Evolutionary conservation across 495 filamentous ascomycete species (phyloP), one percentile per base, ranked within the genome.

Genomic region (Penicillium salamii): DNA sequence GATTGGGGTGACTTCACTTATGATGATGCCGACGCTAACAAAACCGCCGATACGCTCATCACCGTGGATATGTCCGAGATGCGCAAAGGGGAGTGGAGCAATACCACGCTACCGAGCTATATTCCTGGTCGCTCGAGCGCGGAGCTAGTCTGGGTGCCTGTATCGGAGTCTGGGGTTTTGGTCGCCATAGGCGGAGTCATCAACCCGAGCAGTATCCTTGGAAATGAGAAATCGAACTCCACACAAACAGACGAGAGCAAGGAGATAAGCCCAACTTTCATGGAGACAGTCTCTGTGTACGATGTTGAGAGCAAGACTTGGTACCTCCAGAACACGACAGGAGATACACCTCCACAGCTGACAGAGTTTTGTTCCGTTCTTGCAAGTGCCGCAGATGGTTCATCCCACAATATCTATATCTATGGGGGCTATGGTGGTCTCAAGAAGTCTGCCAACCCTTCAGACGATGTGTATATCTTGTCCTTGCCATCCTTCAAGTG

Each of bases 401-500:
- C 80, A 5, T 83, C 80, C 12, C 79, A 80, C 59, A 85, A 87
- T 54, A 86, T 90, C 46, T 90, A 89, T 59, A 84, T 85, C 50
- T 90, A 90, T 52, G 87, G 87, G 15, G 87, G 87, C 3, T 86
- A 80, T 49, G 63, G 82, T 39, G 83, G 81, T 0, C 38, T 81
- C 13, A 36, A 72, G 9, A 24, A 54, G 1, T 42, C 53, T 2
- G 24, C 58, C 9, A 50, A 53, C 9, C 77, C 72, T 32, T 80
- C 66, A 9, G 85, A 88, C 53, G 83, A 88, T 42, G 82, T 91
- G 12, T 90, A 85, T 64, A 78, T 90, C 11, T 60, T 92, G 20
- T 88, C 87, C 0, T 61, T 91, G 13, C 88, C 89, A 1, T 82
- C 86, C 0, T 91, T 92, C 63, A 80, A 69, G n/a, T 92, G 88